phyloP scores from a whole-genome alignment of 2,329 filamentous ascomycete species.

The Scedosporium boydii region DNA sequence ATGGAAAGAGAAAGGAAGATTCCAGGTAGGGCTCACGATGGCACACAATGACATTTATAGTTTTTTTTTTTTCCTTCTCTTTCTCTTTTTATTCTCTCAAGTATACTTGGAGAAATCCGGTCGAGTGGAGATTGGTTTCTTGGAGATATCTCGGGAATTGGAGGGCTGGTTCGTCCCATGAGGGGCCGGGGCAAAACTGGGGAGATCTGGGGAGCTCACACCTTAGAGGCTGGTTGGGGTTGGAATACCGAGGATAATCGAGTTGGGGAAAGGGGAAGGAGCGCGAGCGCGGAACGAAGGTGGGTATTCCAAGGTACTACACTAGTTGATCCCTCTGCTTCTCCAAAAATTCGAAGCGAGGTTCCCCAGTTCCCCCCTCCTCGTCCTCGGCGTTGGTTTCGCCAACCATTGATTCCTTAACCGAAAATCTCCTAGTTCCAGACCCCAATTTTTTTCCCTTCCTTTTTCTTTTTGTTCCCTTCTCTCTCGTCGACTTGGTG shows the following conservation, averaged over 20 bases:
- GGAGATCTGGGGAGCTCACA: neutral
- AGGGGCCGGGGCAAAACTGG: neutral
- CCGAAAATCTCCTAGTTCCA: too few species aligned
- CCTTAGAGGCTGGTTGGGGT: neutral
- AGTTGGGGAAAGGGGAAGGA: neutral
- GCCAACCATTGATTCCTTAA: too few species aligned
- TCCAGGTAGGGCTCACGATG: neutral
- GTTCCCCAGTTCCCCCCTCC: too few species aligned
- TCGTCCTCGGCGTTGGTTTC: too few species aligned
- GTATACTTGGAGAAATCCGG: neutral
- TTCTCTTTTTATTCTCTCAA: neutral
- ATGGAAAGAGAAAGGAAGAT: neutral
- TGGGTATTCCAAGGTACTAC: too few species aligned
- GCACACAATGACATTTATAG: neutral
- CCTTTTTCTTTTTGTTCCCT: too few species aligned
- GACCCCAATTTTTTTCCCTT: too few species aligned
- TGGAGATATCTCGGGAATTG: conserved; percentile 1
- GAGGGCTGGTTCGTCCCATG: neutral
- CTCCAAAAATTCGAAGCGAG: too few species aligned
- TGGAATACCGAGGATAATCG: neutral
- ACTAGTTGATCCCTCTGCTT: too few species aligned
- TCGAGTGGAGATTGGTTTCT: neutral
- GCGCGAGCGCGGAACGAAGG: too few species aligned
- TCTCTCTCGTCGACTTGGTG: too few species aligned
- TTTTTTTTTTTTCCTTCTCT: too few species aligned